These are phyloP conservation scores for Pythium coloratum DNA, from an alignment of 352 stramenopile genomes.

Conservation along the genomic window DNA sequence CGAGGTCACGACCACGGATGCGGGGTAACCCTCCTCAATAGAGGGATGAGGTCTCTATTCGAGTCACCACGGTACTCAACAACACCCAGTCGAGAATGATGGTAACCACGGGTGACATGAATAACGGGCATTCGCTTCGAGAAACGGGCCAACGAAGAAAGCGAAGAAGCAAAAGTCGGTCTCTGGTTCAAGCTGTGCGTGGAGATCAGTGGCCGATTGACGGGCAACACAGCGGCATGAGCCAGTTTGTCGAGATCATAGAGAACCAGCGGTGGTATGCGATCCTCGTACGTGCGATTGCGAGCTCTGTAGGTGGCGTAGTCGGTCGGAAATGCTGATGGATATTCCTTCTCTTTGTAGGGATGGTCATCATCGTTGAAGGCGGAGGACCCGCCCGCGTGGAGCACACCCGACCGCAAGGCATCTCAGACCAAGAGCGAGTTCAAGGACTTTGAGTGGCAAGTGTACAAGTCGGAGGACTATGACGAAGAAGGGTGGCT, in stretches of 20 bases:
- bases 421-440: slow-evolving; percentile 53
- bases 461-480: slow-evolving; percentile 81
- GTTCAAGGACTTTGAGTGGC: slow-evolving; percentile 62
- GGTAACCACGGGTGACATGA: slow-evolving; percentile 3
- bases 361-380: slow-evolving; percentile 74
- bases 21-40: neutral
- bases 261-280: slow-evolving; percentile 88
- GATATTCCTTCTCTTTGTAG: slow-evolving; percentile 27
- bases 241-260: slow-evolving; percentile 57
- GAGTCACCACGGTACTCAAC: neutral
- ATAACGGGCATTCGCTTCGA: slow-evolving; percentile 7
- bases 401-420: slow-evolving; percentile 51
- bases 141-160: slow-evolving; percentile 8
- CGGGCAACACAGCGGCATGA: slow-evolving; percentile 6
- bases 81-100: slow-evolving; percentile 4
- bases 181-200: neutral
- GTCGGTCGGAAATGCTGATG: slow-evolving; percentile 1
- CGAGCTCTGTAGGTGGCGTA: neutral
- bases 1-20: neutral
- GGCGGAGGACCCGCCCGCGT: slow-evolving; percentile 68
- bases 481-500: slow-evolving; percentile 88
- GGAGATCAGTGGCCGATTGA: neutral
- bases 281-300: slow-evolving; percentile 47
- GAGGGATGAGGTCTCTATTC: neutral
- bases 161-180: neutral